Conservation (phyloP, 306 rosid genomes). For the Corylus americana region DNA sequence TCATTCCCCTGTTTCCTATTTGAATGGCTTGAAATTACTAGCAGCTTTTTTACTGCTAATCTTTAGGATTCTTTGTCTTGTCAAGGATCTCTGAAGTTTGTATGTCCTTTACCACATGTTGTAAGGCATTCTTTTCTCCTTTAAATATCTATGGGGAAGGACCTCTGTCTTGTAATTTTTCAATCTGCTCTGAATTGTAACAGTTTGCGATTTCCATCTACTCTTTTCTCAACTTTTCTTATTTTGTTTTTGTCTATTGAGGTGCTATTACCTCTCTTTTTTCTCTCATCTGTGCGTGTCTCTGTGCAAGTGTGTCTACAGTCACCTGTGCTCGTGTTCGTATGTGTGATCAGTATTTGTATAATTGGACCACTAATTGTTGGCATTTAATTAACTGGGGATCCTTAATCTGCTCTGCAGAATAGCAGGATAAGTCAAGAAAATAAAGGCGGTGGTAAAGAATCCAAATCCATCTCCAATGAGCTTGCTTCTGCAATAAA, state of each 20-base stretch:
- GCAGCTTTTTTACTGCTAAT: neutral
- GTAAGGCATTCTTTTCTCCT: neutral
- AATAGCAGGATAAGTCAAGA: constrained; percentile 54
- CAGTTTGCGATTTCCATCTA: neutral
- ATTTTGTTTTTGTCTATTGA: neutral
- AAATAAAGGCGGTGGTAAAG: constrained; percentile 44
- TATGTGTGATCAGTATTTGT: neutral
- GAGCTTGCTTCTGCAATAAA: constrained; percentile 91
- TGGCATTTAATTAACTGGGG: neutral
- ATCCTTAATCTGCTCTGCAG: constrained; percentile 40
- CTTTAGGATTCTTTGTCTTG: neutral
- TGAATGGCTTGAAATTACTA: neutral
- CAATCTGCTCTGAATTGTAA: neutral
- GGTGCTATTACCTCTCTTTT: neutral
- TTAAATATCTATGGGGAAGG: neutral
- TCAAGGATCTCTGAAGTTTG: constrained; percentile 1
- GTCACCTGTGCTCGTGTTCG: neutral
- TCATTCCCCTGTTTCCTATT: neutral
- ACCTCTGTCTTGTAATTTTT: neutral
- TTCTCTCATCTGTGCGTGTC: neutral
- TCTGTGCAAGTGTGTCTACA: neutral
- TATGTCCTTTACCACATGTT: neutral
- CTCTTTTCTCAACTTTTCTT: neutral
- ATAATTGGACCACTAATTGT: neutral
- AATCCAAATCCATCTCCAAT: constrained; percentile 70